phyloP scores from a whole-genome alignment of 441 rosid species.

The Omphalea diandra region DNA sequence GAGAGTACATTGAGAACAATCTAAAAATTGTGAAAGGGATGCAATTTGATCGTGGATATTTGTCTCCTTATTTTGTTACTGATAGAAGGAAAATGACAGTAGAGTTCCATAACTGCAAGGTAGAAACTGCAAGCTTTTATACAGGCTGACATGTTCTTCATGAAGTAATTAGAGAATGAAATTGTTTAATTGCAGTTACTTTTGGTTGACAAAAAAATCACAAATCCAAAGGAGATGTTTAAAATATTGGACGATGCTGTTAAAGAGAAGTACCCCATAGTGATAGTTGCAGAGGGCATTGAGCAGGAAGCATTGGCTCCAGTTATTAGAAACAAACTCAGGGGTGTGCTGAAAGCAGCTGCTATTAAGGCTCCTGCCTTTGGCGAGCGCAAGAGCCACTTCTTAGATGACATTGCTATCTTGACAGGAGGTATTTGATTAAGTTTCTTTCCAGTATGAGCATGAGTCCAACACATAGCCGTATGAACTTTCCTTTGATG shows the following conservation, averaged over 20 bases:
- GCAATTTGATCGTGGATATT: conserved; percentile 85
- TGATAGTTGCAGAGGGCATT: conserved; percentile 76
- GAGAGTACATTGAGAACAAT: conserved; percentile 50
- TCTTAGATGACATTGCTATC: conserved; percentile 84
- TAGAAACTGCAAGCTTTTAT: conserved; percentile 28
- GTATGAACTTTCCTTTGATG: background rate
- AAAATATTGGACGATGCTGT: conserved; percentile 82
- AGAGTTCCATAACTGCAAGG: conserved; percentile 86
- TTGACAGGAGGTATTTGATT: conserved; percentile 71
- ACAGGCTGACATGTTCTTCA: conserved; percentile 23
- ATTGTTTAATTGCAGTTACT: conserved; percentile 64
- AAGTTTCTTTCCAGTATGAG: too few relatives aligned
- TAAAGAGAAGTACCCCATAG: conserved; percentile 73
- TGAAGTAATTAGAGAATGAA: conserved; percentile 30
- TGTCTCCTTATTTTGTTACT: conserved; percentile 85
- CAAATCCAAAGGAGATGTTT: conserved; percentile 72
- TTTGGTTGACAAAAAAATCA: conserved; percentile 82
- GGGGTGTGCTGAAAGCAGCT: conserved; percentile 72
- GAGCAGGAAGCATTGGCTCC: conserved; percentile 83
- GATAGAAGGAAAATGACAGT: conserved; percentile 58
- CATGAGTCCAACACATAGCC: background rate
- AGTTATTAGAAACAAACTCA: conserved; percentile 74
- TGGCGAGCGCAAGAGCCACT: conserved; percentile 87
- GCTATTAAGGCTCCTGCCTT: conserved; percentile 90
- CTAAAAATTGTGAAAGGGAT: conserved; percentile 80